A percentile compares a stretch with the other conserved stretches of the same genome.
Evolutionary conservation across 257 asterid genomes (phyloP).

Genomic region (Leonotis leonurus): DNA sequence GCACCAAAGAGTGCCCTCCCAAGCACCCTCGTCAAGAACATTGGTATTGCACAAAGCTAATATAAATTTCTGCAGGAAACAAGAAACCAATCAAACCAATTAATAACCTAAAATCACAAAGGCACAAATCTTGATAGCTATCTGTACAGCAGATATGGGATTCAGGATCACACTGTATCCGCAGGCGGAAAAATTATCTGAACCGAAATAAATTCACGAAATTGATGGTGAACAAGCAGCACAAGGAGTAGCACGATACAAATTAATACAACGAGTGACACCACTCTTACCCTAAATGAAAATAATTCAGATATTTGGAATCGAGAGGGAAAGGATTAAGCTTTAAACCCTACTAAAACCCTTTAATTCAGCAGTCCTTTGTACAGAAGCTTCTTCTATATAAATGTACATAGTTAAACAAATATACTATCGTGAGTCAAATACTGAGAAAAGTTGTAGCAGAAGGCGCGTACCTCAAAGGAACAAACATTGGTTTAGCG

Average conservation of each 20-base stretch:
- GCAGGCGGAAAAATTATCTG: neutral
- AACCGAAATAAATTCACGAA: neutral
- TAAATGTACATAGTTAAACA: neutral
- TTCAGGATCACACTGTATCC: neutral
- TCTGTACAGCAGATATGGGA: no score
- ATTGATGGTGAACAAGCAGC: neutral
- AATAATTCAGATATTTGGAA: neutral
- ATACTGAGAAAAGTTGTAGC: neutral
- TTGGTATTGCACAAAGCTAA: slow-evolving; percentile 12
- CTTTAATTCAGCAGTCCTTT: neutral
- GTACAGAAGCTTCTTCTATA: no score
- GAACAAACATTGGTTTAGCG: neutral
- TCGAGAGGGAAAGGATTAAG: neutral
- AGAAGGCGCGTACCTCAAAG: neutral
- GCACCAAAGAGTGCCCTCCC: slow-evolving; percentile 74
- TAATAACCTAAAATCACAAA: neutral
- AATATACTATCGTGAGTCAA: no score
- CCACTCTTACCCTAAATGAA: neutral
- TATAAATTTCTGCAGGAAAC: slow-evolving; percentile 18
- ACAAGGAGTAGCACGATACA: neutral
- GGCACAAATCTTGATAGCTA: slow-evolving; percentile 1
- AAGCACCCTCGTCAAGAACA: slow-evolving; percentile 46
- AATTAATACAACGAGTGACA: no score
- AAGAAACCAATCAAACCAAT: neutral
- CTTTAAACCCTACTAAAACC: neutral